phyloP scores from a whole-genome alignment of 371 early-diverging fungal species.

The Racocetra persica region DNA sequence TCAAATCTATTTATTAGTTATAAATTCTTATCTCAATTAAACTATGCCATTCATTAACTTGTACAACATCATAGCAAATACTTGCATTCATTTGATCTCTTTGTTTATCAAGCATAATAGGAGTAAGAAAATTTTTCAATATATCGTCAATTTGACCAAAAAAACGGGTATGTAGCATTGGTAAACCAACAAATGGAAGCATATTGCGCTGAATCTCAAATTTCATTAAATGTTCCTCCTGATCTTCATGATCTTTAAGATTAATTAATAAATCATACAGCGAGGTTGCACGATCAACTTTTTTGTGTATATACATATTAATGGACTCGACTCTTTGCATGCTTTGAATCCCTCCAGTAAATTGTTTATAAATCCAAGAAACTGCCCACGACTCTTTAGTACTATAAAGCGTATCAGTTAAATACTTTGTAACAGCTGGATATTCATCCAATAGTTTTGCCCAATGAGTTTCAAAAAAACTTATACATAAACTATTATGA shows the following conservation, averaged over 20 bases:
- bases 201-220: background rate
- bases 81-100: background rate
- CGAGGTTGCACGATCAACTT: background rate
- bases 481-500: too few species aligned
- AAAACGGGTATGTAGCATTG: background rate
- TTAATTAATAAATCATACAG: constrained; percentile 3
- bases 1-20: background rate
- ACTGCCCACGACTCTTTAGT: too few species aligned
- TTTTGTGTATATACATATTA: background rate
- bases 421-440: too few species aligned
- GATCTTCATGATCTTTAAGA: background rate
- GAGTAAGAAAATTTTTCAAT: background rate
- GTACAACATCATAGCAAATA: background rate
- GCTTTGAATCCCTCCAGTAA: too few species aligned
- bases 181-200: background rate
- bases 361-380: too few species aligned
- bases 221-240: background rate
- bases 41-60: background rate
- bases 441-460: too few species aligned
- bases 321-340: background rate
- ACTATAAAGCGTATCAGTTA: too few species aligned
- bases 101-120: background rate
- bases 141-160: background rate
- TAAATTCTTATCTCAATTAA: background rate
- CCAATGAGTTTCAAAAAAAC: too few species aligned